A percentile compares a stretch with the other conserved stretches of the same genome.
phyloP scores from a whole-genome alignment of 2,329 filamentous ascomycete genomes.

The Alternaria ethzedia region DNA sequence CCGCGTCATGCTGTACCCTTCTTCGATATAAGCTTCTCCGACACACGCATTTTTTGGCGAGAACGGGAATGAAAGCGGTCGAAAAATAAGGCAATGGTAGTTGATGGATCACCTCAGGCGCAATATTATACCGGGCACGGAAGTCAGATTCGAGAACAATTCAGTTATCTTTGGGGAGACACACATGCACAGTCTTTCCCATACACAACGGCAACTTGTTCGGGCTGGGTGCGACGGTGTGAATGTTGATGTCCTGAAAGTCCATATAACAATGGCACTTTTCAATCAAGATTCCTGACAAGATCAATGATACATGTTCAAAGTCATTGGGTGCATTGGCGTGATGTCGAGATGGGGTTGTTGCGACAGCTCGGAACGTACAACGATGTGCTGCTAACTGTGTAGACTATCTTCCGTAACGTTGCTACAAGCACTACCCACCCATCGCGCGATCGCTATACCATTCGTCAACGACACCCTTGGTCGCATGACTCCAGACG shows the following conservation, averaged over 20 bases:
- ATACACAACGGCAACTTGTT: conserved; percentile 38
- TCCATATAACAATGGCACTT: conserved; percentile 46
- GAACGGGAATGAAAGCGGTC: conserved; percentile 28
- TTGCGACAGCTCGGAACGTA: background rate
- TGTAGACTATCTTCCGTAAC: background rate
- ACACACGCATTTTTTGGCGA: conserved; percentile 30
- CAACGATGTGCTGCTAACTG: background rate
- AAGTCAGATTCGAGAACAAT: conserved; percentile 32
- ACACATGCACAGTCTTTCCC: conserved; percentile 43
- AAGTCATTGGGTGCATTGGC: conserved; percentile 13
- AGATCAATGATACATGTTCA: conserved; percentile 48
- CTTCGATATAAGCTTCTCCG: conserved; percentile 78
- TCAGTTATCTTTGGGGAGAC: conserved; percentile 28
- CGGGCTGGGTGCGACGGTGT: conserved; percentile 48
- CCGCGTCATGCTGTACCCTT: conserved; percentile 97
- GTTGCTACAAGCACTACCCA: background rate
- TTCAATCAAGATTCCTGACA: conserved; percentile 48
- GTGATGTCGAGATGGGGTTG: background rate
- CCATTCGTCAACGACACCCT: background rate
- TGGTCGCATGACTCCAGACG: background rate
- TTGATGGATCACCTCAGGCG: conserved; percentile 34
- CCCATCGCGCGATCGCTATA: background rate
- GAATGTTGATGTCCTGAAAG: conserved; percentile 43
- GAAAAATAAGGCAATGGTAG: conserved; percentile 27
- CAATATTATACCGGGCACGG: conserved; percentile 31